Percentiles rank a stretch among this genome's conserved stretches.
These are phyloP conservation scores for Nannizzia gypsea DNA, from an alignment of 2,329 filamentous ascomycete genomes.

Conservation along the genomic window DNA sequence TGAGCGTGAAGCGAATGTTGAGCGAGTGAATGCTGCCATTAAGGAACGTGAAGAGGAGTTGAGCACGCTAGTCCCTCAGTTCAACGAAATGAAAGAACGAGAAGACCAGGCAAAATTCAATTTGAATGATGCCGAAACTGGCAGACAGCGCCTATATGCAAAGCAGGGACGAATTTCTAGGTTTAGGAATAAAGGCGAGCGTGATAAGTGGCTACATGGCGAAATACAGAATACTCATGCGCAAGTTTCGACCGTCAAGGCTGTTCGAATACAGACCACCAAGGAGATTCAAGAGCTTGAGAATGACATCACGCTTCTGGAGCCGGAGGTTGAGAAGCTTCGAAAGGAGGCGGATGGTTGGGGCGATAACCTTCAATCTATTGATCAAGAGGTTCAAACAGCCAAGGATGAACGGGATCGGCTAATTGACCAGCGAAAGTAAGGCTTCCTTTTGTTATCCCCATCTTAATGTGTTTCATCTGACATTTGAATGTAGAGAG, in stretches of 20 bases:
- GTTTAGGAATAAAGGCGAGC: slow-evolving; percentile 77
- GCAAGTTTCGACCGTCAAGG: slow-evolving; percentile 67
- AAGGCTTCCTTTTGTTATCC: slow-evolving; percentile 15
- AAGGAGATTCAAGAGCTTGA: slow-evolving; percentile 70
- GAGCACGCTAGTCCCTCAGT: slow-evolving; percentile 61
- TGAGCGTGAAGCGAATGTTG: slow-evolving; percentile 60
- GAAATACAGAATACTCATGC: slow-evolving; percentile 71
- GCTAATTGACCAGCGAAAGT: slow-evolving; percentile 73
- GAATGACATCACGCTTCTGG: slow-evolving; percentile 56
- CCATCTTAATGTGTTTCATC: slow-evolving; percentile 8
- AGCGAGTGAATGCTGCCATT: slow-evolving; percentile 62
- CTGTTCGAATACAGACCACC: slow-evolving; percentile 68
- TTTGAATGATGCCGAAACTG: slow-evolving; percentile 63
- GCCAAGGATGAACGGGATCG: slow-evolving; percentile 69
- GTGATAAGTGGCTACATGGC: slow-evolving; percentile 67
- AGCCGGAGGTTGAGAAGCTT: slow-evolving; percentile 59
- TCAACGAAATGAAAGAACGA: slow-evolving; percentile 58
- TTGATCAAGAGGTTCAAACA: slow-evolving; percentile 61
- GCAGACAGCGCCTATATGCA: slow-evolving; percentile 67
- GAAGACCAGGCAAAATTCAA: slow-evolving; percentile 60
- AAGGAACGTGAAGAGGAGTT: slow-evolving; percentile 65
- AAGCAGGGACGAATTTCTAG: slow-evolving; percentile 84
- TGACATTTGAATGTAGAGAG: slow-evolving; percentile 29
- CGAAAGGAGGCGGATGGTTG: slow-evolving; percentile 67
- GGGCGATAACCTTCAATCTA: slow-evolving; percentile 57